Base-by-base conservation (phyloP, 768 basidiomycete genomes). In the Lentinula guzmanii region DNA sequence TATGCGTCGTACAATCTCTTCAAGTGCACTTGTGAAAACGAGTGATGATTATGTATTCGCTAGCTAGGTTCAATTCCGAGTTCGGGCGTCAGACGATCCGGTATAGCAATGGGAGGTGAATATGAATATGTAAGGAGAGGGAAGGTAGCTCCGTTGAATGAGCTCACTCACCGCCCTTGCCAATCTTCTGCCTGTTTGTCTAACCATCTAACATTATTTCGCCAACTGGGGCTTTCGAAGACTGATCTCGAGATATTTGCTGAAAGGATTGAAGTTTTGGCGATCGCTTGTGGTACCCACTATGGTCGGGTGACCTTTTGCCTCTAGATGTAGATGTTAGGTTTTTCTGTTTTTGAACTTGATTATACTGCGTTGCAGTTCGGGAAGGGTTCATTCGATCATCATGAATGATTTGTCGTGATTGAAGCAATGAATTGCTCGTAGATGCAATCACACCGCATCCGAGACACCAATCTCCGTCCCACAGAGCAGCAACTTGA, bases 401-500 rank as follows among this genome's bases (percentile, higher is more conserved):
- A 24, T 48, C 21, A 8, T 39, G 37, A 24, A 28, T 8, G 21
- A 24, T 24, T 18, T 18, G 8, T 13, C 45, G 45, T 21, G 45
- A 8, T 28, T 56, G 51, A 52, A 35, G 55, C 28, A 43, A 8
- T 9, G 35, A 52, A 58, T 54, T 55, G 4, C 35, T 37, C 9
- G 67, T 71, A 18, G 65, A 64, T 2, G 69, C 63, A 53, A 97
- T 94, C 5, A 80, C 73, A 35, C 93, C 95, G 68, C 89, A 90
- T 2, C 95, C 95, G 34, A 96, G 76, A 71, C 93, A 95, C 86
- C 88, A 89, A 50, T 86, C 80, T 2, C 77, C 85, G 60, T 85
- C 79, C 72, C 86, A 97, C 2, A 96, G 65, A 0, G 83, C 86
- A 5, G 86, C 87, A 33, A 90, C 82, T 72, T 98, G 95, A 1